Conservation (phyloP, 331 rosid species). For the Malus hybrid region DNA sequence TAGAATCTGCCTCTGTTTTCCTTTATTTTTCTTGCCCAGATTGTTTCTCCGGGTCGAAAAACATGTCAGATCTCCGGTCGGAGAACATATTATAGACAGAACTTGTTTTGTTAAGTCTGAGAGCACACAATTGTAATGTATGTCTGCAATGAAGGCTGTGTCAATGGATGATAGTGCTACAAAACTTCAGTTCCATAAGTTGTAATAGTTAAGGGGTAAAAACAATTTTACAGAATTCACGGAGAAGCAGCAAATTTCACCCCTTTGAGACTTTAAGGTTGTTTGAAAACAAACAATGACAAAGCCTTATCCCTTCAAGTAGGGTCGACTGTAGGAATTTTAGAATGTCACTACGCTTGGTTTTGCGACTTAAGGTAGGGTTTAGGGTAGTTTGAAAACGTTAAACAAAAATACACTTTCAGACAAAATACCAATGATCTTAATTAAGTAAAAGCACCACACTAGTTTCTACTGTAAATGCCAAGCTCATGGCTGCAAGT, state of each 20-base stretch:
- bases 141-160: no score
- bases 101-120: background rate
- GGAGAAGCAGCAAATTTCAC: no score
- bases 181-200: no score
- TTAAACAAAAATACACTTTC: no score
- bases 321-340: no score
- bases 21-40: background rate
- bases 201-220: no score
- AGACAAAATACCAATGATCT: background rate
- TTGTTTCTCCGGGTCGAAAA: background rate
- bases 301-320: no score
- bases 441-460: background rate
- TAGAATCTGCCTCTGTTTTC: background rate
- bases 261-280: background rate
- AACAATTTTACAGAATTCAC: no score
- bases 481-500: constrained; percentile 1
- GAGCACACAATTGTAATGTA: background rate
- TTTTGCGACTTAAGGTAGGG: no score
- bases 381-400: background rate
- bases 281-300: background rate
- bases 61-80: background rate
- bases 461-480: background rate
- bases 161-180: no score
- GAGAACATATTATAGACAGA: background rate
- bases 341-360: no score